These are phyloP conservation scores for Paraconiothyrium brasiliense DNA, from an alignment of 2,329 filamentous ascomycete species.

Conservation along the genomic window DNA sequence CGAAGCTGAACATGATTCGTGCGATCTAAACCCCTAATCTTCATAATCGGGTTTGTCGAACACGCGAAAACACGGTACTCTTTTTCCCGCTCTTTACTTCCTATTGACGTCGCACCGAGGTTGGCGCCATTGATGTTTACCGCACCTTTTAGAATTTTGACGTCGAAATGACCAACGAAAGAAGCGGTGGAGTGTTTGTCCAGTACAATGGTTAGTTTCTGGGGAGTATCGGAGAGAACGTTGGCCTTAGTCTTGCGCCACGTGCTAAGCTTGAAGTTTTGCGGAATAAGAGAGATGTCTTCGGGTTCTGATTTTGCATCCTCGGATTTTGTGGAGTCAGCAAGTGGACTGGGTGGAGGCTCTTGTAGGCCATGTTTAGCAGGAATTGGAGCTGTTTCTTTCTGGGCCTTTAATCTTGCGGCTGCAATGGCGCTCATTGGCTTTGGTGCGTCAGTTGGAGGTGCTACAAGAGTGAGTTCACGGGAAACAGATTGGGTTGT, in stretches of 20 bases:
- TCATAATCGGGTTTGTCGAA: slow-evolving; percentile 74
- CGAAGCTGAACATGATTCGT: slow-evolving; percentile 58
- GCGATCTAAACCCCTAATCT: slow-evolving; percentile 67
- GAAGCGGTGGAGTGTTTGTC: slow-evolving; percentile 48
- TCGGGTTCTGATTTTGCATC: slow-evolving; percentile 31
- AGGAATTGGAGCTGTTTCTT: slow-evolving; percentile 29
- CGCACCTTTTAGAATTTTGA: slow-evolving; percentile 69
- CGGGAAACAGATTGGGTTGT: background rate
- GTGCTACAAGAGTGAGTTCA: slow-evolving; percentile 21
- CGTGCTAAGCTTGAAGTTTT: slow-evolving; percentile 42
- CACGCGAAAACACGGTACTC: slow-evolving; percentile 70
- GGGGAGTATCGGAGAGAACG: slow-evolving; percentile 34
- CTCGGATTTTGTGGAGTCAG: slow-evolving; percentile 26
- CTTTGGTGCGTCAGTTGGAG: slow-evolving; percentile 22
- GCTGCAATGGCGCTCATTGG: slow-evolving; percentile 47
- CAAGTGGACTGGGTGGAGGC: slow-evolving; percentile 28
- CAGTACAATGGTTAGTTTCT: slow-evolving; percentile 38
- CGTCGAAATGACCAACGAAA: slow-evolving; percentile 71
- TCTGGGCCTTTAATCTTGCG: slow-evolving; percentile 41
- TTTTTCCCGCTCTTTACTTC: slow-evolving; percentile 24
- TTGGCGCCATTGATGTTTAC: slow-evolving; percentile 73
- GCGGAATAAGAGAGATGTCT: slow-evolving; percentile 20
- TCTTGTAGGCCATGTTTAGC: slow-evolving; percentile 24
- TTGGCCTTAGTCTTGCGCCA: slow-evolving; percentile 38
- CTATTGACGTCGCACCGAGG: slow-evolving; percentile 55